Evolutionary conservation across 139 green algal genomes (phyloP), one percentile per base, ranked within the genome.

Genomic region (Zygnema cylindricum): DNA sequence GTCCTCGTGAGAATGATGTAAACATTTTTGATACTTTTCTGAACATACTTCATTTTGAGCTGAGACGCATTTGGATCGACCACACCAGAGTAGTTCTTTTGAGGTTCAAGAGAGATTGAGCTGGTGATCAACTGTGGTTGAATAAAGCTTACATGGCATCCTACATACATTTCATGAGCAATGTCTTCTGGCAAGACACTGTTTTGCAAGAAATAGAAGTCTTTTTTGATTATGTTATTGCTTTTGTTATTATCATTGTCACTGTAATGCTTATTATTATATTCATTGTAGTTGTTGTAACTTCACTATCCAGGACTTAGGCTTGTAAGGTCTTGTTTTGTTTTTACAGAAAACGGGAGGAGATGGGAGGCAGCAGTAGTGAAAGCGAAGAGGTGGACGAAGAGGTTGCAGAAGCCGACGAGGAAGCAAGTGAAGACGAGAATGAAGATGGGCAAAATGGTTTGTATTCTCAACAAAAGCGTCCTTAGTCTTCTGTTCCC

Each of bases 301-400:
- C 7, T 25, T 16, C 71, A 11, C 71, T 79, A 30, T 43, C 16
- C 3, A 41, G 7, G 11, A 41, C 21, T 79, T 16, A 41, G 3
- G 11, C 7, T 79, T 30, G 25, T 43, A 41, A 41, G 11, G 36
- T 16, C 16, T 23, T 43, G 7, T 79, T 43, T 43, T 43, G 38
- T 43, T 79, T 3, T 79, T 3, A 16, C 71, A 79, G 71, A 16
- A 79, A 79, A 16, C 36, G 38, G 16, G 71, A 79, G 71, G 71
- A 79, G 16, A 11, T 40, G 38, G 71, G 71, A 40, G 71, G 71
- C 16, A 79, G 71, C 71, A 43, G 71, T 11, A 79, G 71, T 43
- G 71, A 79, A 79, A 16, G 38, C 11, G 71, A 79, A 16, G 71
- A 16, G 16, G 71, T 40, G 71, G 3, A 79, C 21, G 71, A 11